Conservation (phyloP, 208 protist genomes). For the Leishmania turanica region DNA sequence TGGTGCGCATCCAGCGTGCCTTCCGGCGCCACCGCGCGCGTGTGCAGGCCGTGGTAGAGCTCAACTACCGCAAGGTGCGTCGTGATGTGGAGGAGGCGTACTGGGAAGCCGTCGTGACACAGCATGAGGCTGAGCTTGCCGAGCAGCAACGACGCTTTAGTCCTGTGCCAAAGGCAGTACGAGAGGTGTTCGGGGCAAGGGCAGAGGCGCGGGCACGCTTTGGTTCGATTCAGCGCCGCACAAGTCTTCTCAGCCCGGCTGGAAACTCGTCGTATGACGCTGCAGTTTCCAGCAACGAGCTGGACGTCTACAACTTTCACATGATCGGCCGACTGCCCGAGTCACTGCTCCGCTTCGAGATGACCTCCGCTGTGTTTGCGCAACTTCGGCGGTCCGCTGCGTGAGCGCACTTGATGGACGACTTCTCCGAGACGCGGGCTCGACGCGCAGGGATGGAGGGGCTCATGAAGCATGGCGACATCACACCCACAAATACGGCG, state of each 20-base stretch:
- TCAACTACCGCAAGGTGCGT: conserved; percentile 65
- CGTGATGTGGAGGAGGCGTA: conserved; percentile 51
- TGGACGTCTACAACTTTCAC: conserved; percentile 58
- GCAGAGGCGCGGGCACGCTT: conserved; percentile 9
- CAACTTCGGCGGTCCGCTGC: conserved; percentile 22
- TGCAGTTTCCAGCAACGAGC: conserved; percentile 19
- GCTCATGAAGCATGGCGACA: background rate
- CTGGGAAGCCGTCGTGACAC: conserved; percentile 41
- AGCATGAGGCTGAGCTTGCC: conserved; percentile 41
- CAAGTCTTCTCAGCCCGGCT: background rate
- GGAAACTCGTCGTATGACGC: background rate
- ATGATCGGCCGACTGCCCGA: conserved; percentile 58
- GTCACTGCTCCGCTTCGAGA: conserved; percentile 51
- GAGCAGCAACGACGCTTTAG: conserved; percentile 4
- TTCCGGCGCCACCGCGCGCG: conserved; percentile 37
- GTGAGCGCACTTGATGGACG: conserved; percentile 30
- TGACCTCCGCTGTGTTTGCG: conserved; percentile 32
- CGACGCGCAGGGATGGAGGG: background rate
- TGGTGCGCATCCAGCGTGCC: conserved; percentile 49
- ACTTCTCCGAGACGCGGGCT: conserved; percentile 18
- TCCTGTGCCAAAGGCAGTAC: conserved; percentile 1
- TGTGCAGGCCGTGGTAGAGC: conserved; percentile 52
- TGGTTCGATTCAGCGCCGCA: background rate
- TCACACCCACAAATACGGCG: background rate
- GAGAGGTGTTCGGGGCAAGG: conserved; percentile 14